Conservation (phyloP, 2,329 filamentous ascomycete species). For the Ophiobolus disseminans region DNA sequence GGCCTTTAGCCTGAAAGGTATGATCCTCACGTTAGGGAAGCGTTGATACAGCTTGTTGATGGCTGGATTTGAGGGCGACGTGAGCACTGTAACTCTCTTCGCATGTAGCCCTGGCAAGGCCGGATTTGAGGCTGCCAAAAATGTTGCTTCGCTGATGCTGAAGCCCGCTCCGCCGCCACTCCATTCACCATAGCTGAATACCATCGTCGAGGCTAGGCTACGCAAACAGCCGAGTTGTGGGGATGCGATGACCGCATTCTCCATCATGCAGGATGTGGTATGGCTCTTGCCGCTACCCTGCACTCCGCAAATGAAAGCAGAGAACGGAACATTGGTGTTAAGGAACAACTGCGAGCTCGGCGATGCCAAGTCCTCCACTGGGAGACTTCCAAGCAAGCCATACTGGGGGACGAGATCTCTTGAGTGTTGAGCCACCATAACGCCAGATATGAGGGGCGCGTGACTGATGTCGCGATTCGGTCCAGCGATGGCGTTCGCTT, state of each 20-base stretch:
- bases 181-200: slow-evolving; percentile 61
- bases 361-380: not conserved
- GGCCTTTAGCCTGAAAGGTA: slow-evolving; percentile 56
- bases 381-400: slow-evolving; percentile 12
- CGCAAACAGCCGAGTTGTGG: slow-evolving; percentile 54
- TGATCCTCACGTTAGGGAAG: slow-evolving; percentile 54
- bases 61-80: slow-evolving; percentile 31
- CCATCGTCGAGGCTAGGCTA: slow-evolving; percentile 64
- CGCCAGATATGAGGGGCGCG: slow-evolving; percentile 12
- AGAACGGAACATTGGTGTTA: not conserved
- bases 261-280: slow-evolving; percentile 64
- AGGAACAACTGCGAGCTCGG: not conserved
- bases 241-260: slow-evolving; percentile 52
- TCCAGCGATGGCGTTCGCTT: not conserved
- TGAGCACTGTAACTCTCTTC: slow-evolving; percentile 29
- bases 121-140: slow-evolving; percentile 53
- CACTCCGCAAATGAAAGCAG: slow-evolving; percentile 68
- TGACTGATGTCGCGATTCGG: slow-evolving; percentile 11
- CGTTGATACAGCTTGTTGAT: slow-evolving; percentile 28
- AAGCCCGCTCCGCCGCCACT: slow-evolving; percentile 56
- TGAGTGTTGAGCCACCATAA: slow-evolving; percentile 6
- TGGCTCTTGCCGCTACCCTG: slow-evolving; percentile 70
- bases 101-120: slow-evolving; percentile 13
- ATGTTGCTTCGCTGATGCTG: slow-evolving; percentile 64
- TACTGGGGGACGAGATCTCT: slow-evolving; percentile 22